Evolutionary conservation across 139 green algal genomes (phyloP).

Genomic region (Dunaliella sp.): DNA sequence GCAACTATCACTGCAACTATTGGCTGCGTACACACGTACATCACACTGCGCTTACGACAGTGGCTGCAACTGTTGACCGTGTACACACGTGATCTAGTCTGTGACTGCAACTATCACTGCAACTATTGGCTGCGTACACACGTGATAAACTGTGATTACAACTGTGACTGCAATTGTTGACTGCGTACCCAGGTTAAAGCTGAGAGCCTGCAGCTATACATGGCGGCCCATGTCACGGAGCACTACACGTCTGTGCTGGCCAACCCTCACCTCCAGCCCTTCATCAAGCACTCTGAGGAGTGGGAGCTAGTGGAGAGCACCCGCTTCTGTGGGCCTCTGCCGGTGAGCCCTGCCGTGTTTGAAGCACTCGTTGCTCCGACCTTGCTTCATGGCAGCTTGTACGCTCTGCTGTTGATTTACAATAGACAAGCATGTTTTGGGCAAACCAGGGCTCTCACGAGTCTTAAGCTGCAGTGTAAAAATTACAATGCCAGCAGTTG

Average conservation of each 20-base stretch:
- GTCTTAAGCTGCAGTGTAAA: no score
- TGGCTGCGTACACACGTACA: background rate
- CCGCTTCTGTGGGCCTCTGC: background rate
- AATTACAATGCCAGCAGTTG: no score
- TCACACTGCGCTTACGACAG: no score
- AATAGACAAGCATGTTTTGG: no score
- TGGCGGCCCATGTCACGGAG: background rate
- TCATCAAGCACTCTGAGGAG: constrained; percentile 12
- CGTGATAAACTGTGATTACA: background rate
- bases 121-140: background rate
- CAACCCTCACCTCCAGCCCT: constrained; percentile 21
- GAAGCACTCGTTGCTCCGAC: no score
- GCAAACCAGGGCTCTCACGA: no score
- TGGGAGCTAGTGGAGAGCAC: constrained; percentile 18
- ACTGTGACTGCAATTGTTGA: background rate
- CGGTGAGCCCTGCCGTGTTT: no score
- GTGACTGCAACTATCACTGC: background rate
- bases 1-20: background rate
- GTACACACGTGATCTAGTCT: background rate
- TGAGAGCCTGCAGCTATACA: background rate
- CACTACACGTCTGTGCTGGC: constrained; percentile 24
- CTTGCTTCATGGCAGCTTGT: no score
- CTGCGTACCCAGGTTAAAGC: background rate
- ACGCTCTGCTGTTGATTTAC: no score
- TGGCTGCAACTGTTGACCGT: background rate